Percentiles rank a stretch among this genome's conserved stretches.
These are phyloP conservation scores for Pyronema domesticum DNA, from an alignment of 495 filamentous ascomycete species.

Conservation along the genomic window DNA sequence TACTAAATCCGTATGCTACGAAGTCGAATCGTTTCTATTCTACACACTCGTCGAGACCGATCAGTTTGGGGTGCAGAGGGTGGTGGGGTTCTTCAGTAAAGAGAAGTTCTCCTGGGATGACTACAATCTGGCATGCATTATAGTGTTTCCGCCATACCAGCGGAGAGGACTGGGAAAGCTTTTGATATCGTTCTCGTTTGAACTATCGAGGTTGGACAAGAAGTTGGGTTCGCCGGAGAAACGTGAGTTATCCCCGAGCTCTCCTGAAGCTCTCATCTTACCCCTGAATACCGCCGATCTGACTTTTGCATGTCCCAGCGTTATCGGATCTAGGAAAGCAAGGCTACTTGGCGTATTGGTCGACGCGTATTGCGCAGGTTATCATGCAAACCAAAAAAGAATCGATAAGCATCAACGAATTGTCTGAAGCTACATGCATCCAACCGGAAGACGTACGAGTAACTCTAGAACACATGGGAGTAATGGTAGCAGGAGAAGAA, in stretches of 20 bases:
- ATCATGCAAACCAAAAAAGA: conserved; percentile 7
- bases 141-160: conserved; percentile 93
- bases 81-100: conserved; percentile 94
- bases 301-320: conserved; percentile 4
- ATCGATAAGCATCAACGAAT: conserved; percentile 10
- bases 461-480: not conserved
- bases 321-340: conserved; percentile 18
- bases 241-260: conserved; percentile 8
- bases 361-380: conserved; percentile 7
- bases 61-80: conserved; percentile 26
- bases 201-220: conserved; percentile 69
- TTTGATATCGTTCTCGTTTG: conserved; percentile 85
- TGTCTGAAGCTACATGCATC: conserved; percentile 20
- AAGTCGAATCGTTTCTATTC: conserved; percentile 86
- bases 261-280: not conserved
- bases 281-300: not conserved
- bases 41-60: conserved; percentile 59
- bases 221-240: conserved; percentile 85
- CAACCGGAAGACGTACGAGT: conserved; percentile 16
- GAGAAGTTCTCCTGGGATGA: conserved; percentile 98
- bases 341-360: conserved; percentile 22
- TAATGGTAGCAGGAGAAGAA: not conserved
- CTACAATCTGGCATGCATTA: conserved; percentile 92
- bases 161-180: conserved; percentile 71
- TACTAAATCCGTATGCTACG: conserved; percentile 96